Conservation (phyloP, 352 stramenopile species). For the Phytophthora fragariaefolia region DNA sequence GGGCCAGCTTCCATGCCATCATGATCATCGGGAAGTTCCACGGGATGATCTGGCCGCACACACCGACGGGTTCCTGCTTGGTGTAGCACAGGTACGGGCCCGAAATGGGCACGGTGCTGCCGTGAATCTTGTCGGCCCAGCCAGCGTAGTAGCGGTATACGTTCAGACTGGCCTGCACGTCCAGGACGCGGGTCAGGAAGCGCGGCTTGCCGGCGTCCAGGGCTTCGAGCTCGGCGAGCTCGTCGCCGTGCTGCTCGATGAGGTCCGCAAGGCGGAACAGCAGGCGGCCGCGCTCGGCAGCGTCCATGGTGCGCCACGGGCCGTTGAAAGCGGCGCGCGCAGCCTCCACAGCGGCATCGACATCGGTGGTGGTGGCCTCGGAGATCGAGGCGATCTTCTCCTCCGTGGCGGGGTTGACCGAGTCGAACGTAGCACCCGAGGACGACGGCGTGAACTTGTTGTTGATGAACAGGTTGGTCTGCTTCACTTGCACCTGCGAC, state of each 20-base stretch:
- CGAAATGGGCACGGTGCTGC: conserved; percentile 71
- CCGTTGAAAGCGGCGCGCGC: conserved; percentile 71
- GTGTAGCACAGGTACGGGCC: conserved; percentile 67
- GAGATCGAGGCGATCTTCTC: conserved; percentile 73
- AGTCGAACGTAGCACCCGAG: conserved; percentile 75
- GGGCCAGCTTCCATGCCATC: conserved; percentile 94
- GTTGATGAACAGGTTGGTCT: conserved; percentile 88
- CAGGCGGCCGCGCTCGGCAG: conserved; percentile 44
- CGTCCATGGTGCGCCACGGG: conserved; percentile 64
- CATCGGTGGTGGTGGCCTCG: conserved; percentile 59
- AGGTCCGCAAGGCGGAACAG: conserved; percentile 56
- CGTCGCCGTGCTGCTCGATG: conserved; percentile 57
- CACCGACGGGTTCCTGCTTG: conserved; percentile 88
- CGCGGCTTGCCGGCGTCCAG: conserved; percentile 96
- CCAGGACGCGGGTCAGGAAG: conserved; percentile 84
- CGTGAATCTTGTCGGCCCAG: conserved; percentile 87
- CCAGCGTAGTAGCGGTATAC: conserved; percentile 95
- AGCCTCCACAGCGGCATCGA: conserved; percentile 69
- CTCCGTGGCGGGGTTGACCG: conserved; percentile 79
- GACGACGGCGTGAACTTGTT: conserved; percentile 77
- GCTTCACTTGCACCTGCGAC: conserved; percentile 46
- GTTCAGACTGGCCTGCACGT: conserved; percentile 76
- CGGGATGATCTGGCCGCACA: conserved; percentile 93
- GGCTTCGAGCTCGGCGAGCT: conserved; percentile 87
- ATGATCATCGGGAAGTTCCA: conserved; percentile 98